Evolutionary conservation across 345 rosid genomes (phyloP).

Genomic region (Rhodomyrtus tomentosa): DNA sequence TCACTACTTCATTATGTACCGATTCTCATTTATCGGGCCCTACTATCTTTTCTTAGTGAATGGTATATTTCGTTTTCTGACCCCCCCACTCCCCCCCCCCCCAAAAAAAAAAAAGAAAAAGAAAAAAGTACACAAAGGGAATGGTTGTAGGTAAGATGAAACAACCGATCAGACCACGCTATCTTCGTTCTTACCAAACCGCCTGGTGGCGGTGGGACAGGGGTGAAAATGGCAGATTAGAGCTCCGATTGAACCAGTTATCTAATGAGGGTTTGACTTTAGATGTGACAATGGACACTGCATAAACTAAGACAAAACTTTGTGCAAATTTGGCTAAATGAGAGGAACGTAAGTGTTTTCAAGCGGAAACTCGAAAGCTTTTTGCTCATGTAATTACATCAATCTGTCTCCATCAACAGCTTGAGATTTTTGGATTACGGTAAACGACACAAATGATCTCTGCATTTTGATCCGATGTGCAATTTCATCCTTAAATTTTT

Average conservation of each 20-base stretch:
- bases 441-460: too few relatives aligned
- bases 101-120: too few relatives aligned
- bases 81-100: too few relatives aligned
- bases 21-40: too few relatives aligned
- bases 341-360: background rate
- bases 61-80: too few relatives aligned
- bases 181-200: background rate
- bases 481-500: too few relatives aligned
- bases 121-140: background rate
- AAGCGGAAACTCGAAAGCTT: background rate
- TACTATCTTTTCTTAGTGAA: too few relatives aligned
- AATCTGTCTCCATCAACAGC: background rate
- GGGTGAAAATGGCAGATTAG: background rate
- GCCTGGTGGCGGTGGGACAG: background rate
- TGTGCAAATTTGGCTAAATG: background rate
- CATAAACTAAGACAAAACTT: background rate
- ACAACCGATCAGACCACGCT: background rate
- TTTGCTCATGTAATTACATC: background rate
- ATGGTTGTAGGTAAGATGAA: background rate
- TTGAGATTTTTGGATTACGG: background rate
- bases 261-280: background rate
- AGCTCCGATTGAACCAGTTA: background rate
- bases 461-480: too few relatives aligned
- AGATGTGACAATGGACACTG: background rate
- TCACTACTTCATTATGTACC: background rate